Conservation (phyloP, 1,284 basidiomycete species). For the Ceratobasidium sp. region DNA sequence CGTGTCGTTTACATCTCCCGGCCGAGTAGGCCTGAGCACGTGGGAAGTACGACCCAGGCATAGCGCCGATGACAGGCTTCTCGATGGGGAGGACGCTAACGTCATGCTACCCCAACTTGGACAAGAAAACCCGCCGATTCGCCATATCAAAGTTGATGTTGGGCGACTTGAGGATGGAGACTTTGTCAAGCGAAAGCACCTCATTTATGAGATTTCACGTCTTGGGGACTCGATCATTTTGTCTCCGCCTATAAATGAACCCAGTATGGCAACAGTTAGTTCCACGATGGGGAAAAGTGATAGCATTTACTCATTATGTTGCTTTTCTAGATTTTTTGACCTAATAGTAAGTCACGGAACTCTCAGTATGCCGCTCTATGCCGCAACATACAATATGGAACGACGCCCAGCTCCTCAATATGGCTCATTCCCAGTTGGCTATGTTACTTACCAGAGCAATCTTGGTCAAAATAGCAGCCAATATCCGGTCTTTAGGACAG, state of each 20-base stretch:
- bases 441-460: too few relatives aligned
- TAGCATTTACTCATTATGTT: not conserved
- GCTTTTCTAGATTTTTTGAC: constrained; percentile 27
- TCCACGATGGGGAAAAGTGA: not conserved
- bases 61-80: not conserved
- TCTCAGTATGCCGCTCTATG: not conserved
- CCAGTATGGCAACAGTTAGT: constrained; percentile 16
- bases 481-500: too few relatives aligned
- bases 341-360: not conserved
- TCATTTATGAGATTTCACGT: constrained; percentile 1
- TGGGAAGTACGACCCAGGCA: constrained; percentile 23
- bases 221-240: not conserved
- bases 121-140: not conserved
- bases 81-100: not conserved
- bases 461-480: too few relatives aligned
- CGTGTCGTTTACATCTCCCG: constrained; percentile 28
- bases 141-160: constrained; percentile 10
- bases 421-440: too few relatives aligned
- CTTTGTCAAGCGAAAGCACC: not conserved
- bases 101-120: not conserved
- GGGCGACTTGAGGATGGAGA: not conserved
- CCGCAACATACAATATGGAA: too few relatives aligned
- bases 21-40: constrained; percentile 25
- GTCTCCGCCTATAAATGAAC: constrained; percentile 14
- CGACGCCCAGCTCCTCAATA: too few relatives aligned